A percentile compares a stretch with the other conserved stretches of the same genome.
Conservation (phyloP, 176 grass and related monocot genomes). For the Phyllostachys edulis region DNA sequence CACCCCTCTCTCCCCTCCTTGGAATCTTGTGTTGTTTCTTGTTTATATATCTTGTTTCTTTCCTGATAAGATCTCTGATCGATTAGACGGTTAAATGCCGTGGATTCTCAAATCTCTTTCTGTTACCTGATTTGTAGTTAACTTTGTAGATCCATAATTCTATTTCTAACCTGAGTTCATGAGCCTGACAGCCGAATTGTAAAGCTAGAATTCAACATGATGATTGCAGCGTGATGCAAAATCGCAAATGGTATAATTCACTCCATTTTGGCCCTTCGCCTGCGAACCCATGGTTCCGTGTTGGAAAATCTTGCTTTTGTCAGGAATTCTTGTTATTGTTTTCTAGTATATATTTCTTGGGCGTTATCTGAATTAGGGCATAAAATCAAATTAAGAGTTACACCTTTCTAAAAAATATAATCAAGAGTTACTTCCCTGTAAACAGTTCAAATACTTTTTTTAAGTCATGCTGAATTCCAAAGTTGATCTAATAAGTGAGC, state of each 20-base stretch:
- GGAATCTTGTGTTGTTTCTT: not conserved
- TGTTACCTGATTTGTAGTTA: not conserved
- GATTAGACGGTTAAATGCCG: not conserved
- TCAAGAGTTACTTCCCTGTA: not conserved
- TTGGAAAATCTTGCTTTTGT: too few species aligned
- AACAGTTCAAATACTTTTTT: not conserved
- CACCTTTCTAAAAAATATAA: too few species aligned
- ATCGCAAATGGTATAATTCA: not conserved
- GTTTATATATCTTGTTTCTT: not conserved
- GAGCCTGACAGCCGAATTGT: not conserved
- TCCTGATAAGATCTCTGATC: not conserved
- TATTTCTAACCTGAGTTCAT: not conserved
- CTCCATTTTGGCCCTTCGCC: not conserved
- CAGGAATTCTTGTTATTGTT: not conserved
- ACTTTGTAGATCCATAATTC: not conserved
- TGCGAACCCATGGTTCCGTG: not conserved
- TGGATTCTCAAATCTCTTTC: not conserved
- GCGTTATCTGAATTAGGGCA: not conserved
- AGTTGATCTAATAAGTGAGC: not conserved
- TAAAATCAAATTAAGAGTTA: not conserved
- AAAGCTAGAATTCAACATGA: not conserved
- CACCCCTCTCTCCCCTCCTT: not conserved
- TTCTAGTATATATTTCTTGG: not conserved
- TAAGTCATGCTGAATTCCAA: not conserved
- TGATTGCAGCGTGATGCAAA: not conserved